Evolutionary conservation across 2,329 filamentous ascomycete species (phyloP), one percentile per base, ranked within the genome.

Genomic region (Ilyonectria robusta): DNA sequence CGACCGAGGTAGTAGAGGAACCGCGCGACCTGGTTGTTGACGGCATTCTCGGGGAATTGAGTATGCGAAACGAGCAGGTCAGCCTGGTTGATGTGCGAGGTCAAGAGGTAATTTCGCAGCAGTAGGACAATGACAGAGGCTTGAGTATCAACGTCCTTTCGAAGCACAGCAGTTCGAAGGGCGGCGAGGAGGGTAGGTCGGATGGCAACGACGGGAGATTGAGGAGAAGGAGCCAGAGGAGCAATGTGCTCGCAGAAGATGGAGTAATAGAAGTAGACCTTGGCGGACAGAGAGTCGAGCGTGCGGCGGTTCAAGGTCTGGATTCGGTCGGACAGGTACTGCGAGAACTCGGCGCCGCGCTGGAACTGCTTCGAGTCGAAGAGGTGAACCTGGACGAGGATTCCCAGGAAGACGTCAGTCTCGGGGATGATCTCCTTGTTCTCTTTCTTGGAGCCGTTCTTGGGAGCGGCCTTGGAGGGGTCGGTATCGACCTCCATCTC

Each of bases 181-280:
- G 95, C 95, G 60, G 93, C 91, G 62, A 99, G 90, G 57, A 99
- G 88, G 70, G 91, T 92, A 62, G 95, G 94, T 66, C 96, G 92
- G 77, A 97, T 94, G 46, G 92, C 88, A 68, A 98, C 93, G 72
- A 97, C 90, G 4, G 94, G 92, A 7, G 95, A 97, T 76, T 94
- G 92, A 62, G 94, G 92, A 59, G 95, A 98, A 26, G 95, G 95
- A 50, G 96, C 93, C 70, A 95, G 89, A 23, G 95, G 95, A 67
- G 91, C 89, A 69, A 97, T 89, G 81, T 97, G 92, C 87, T 99
- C 96, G 84, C 92, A 94, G 86, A 98, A 98, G 75, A 98, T 87
- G 26, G 94, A 94, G 84, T 94, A 97, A 87, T 99, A 99, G 84
- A 98, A 98, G 87, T 98, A 99, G 70, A 95, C 94, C 82, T 97